Evolutionary conservation across 345 rosid species (phyloP).

Genomic region (Populus simonii): DNA sequence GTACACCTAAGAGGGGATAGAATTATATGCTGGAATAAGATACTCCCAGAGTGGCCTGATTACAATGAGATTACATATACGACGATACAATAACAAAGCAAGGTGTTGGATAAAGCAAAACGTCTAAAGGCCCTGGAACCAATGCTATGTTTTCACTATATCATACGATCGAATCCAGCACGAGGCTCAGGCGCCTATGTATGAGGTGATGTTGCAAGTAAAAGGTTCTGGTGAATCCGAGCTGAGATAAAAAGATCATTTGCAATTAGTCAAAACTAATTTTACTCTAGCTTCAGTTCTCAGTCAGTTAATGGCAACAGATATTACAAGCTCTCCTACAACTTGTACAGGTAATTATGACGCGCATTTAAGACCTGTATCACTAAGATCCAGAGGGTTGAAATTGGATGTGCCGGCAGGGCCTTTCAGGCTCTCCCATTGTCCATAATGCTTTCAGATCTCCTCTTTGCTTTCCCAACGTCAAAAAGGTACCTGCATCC

Average conservation of each 20-base stretch:
- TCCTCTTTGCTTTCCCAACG: constrained; percentile 76
- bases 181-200: background rate
- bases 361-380: background rate
- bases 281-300: background rate
- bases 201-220: background rate
- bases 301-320: background rate
- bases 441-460: constrained; percentile 80
- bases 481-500: constrained; percentile 65
- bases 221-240: background rate
- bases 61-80: background rate
- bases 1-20: background rate
- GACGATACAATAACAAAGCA: background rate
- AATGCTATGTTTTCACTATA: background rate
- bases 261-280: background rate
- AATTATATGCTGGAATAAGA: background rate
- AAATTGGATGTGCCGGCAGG: constrained; percentile 65
- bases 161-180: background rate
- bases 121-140: background rate
- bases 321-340: background rate
- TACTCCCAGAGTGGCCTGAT: background rate
- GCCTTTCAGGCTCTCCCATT: constrained; percentile 72
- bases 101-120: background rate
- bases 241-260: background rate
- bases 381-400: constrained; percentile 18
- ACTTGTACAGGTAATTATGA: constrained; percentile 2